A percentile compares a stretch with the other conserved stretches of the same genome.
These are phyloP conservation scores for Trypanosoma cruzi DNA, from an alignment of 208 protist genomes.

Conservation along the genomic window DNA sequence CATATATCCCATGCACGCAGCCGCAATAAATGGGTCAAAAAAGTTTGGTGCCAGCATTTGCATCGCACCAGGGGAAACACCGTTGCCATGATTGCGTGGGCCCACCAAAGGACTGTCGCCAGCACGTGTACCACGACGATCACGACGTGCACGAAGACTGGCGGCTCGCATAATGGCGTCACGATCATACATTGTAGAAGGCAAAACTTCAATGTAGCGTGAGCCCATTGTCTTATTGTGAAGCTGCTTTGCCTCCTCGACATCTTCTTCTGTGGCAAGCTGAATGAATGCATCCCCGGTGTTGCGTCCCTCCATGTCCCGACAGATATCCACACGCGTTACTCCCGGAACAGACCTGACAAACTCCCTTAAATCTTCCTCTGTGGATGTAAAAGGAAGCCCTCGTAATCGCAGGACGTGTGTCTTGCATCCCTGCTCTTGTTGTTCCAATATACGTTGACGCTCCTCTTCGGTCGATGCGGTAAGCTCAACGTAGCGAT, in stretches of 20 bases:
- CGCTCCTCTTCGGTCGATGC: slow-evolving; percentile 33
- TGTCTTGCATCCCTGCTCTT: slow-evolving; percentile 30
- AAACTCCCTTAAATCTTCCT: slow-evolving; percentile 59
- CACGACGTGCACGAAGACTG: slow-evolving; percentile 24
- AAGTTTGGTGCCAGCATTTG: slow-evolving; percentile 18
- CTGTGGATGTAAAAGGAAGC: slow-evolving; percentile 57
- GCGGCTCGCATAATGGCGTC: slow-evolving; percentile 46
- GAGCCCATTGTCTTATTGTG: slow-evolving; percentile 52
- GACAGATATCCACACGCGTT: slow-evolving; percentile 44
- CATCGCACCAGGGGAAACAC: background rate
- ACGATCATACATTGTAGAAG: slow-evolving; percentile 46
- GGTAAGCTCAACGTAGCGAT: slow-evolving; percentile 44
- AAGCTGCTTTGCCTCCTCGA: slow-evolving; percentile 34
- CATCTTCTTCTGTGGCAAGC: slow-evolving; percentile 33
- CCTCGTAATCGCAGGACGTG: slow-evolving; percentile 69
- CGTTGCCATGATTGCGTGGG: background rate
- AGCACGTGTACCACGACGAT: slow-evolving; percentile 9
- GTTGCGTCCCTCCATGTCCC: slow-evolving; percentile 37
- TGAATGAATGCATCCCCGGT: slow-evolving; percentile 81
- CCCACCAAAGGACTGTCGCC: background rate
- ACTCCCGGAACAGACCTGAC: slow-evolving; percentile 37
- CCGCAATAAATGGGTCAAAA: slow-evolving; percentile 15
- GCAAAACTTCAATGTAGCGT: slow-evolving; percentile 72
- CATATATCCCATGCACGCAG: slow-evolving; percentile 22
- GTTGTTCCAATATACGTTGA: slow-evolving; percentile 12